Evolutionary conservation across 75 land plant genomes (phyloP), one percentile per base, ranked within the genome.

Genomic region (Pseudotsuga menziesii): DNA sequence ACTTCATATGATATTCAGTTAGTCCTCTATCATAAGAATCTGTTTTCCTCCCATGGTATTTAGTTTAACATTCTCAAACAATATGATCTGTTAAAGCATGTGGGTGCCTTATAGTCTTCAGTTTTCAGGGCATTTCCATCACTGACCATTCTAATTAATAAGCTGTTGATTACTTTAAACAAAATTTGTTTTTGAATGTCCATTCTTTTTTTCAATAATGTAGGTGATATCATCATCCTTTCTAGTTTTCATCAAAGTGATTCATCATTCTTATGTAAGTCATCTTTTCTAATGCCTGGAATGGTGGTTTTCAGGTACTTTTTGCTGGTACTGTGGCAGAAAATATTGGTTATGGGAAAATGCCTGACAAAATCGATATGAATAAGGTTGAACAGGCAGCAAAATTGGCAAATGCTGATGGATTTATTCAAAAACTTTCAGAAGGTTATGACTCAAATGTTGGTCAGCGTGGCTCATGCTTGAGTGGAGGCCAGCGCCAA

Each of bases 401-500:
- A 55, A 72, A 58, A 57, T 82, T 85, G 66, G 95, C 95, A 76
- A 92, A 97, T 85, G 95, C 93, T 7, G 93, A 94, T 83, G 92
- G 87, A 64, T 97, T 97, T 78, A 91, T 97, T 70, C 78, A 61
- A 76, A 78, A 26, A 36, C 93, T 94, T 81, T 89, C 93, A 72
- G n/a, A 92, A 20, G 91, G 90, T 14, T 97, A 94, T 73, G 52
- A 89, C 8, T 91, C 92, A 20, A 57, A 91, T 67, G 76, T 97
- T 75, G 95, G 95, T 69, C 93, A 87, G 44, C 86, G 91, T 76
- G 99, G 93, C 55, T 88, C 92, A 60, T 77, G 59, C 52, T 82
- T 97, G 56, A 97, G 99, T 84, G 99, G 99, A 77, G 99, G 99
- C 20, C 99, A 97, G 76, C 97, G 85, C 78, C 99, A 97, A 83